phyloP scores from a whole-genome alignment of 2,329 filamentous ascomycete species.

The Diaporthe sp. region DNA sequence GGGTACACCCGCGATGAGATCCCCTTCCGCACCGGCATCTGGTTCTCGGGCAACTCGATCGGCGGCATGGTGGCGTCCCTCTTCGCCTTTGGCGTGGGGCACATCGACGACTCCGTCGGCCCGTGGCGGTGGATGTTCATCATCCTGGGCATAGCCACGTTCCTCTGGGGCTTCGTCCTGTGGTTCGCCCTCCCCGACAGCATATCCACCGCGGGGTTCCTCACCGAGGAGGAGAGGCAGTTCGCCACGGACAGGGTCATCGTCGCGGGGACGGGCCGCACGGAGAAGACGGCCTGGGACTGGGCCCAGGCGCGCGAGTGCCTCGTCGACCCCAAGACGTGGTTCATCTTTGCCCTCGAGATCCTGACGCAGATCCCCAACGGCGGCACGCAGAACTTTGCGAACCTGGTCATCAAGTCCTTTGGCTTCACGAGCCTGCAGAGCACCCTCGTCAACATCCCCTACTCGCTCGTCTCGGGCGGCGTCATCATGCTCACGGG shows the following conservation, averaged over 20 bases:
- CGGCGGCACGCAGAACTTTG: conserved; percentile 72
- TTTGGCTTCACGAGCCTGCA: conserved; percentile 70
- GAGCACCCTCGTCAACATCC: conserved; percentile 70
- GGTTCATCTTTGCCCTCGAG: conserved; percentile 69
- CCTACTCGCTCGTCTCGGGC: conserved; percentile 68
- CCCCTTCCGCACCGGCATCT: conserved; percentile 67
- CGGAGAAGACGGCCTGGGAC: conserved; percentile 62
- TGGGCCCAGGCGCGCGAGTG: conserved; percentile 68
- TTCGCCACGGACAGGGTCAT: conserved; percentile 62
- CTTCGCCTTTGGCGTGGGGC: conserved; percentile 69
- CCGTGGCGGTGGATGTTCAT: conserved; percentile 73
- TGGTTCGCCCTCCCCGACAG: conserved; percentile 65
- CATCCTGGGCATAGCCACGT: conserved; percentile 65
- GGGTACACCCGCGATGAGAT: conserved; percentile 70
- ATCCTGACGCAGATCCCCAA: conserved; percentile 72
- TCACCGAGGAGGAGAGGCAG: conserved; percentile 66
- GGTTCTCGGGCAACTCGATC: conserved; percentile 67
- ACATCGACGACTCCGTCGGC: conserved; percentile 60
- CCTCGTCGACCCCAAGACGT: conserved; percentile 70
- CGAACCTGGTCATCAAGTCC: conserved; percentile 68
- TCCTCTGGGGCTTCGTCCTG: conserved; percentile 64
- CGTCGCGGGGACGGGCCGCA: conserved; percentile 65
- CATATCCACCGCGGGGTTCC: conserved; percentile 69
- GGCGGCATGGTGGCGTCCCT: conserved; percentile 64
- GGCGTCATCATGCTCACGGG: conserved; percentile 63